phyloP scores from a whole-genome alignment of 768 basidiomycete genomes.

The Leucosporidium scottii region DNA sequence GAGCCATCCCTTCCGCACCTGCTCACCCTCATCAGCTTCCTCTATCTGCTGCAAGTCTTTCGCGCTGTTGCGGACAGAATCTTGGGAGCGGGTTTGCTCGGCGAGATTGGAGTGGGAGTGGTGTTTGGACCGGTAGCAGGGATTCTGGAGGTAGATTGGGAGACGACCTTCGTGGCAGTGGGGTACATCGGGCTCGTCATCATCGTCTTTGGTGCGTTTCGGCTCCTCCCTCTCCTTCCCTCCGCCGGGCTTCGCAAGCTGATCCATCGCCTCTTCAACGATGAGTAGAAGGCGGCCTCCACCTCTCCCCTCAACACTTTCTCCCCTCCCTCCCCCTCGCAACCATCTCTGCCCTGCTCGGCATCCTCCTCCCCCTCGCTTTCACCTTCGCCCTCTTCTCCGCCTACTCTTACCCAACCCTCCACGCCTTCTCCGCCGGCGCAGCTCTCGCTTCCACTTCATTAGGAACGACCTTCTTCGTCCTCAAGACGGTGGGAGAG shows the following conservation, averaged over 20 bases:
- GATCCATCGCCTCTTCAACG: not conserved
- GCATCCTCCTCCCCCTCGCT: constrained; percentile 49
- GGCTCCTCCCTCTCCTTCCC: not conserved
- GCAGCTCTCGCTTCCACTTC: constrained; percentile 59
- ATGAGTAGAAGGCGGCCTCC: constrained; percentile 49
- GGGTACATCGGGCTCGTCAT: constrained; percentile 51
- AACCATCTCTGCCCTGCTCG: constrained; percentile 39
- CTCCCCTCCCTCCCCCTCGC: constrained; percentile 51
- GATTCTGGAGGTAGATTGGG: constrained; percentile 46
- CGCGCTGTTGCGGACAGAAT: constrained; percentile 46
- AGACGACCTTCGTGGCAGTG: constrained; percentile 48
- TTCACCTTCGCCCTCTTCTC: constrained; percentile 47
- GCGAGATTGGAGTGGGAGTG: constrained; percentile 54
- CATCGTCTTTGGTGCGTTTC: constrained; percentile 46
- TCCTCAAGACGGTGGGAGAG: constrained; percentile 44
- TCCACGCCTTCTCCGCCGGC: constrained; percentile 55
- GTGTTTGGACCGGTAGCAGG: constrained; percentile 53
- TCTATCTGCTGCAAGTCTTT: constrained; percentile 52
- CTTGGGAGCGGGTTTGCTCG: constrained; percentile 50
- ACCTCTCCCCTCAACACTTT: constrained; percentile 49
- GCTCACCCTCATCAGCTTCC: constrained; percentile 51
- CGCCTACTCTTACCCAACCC: constrained; percentile 12
- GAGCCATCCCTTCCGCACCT: constrained; percentile 43
- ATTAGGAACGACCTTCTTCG: constrained; percentile 60
- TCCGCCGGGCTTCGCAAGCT: not conserved